Conservation (phyloP, 1,284 basidiomycete species). For the Coriolopsis trogii region DNA sequence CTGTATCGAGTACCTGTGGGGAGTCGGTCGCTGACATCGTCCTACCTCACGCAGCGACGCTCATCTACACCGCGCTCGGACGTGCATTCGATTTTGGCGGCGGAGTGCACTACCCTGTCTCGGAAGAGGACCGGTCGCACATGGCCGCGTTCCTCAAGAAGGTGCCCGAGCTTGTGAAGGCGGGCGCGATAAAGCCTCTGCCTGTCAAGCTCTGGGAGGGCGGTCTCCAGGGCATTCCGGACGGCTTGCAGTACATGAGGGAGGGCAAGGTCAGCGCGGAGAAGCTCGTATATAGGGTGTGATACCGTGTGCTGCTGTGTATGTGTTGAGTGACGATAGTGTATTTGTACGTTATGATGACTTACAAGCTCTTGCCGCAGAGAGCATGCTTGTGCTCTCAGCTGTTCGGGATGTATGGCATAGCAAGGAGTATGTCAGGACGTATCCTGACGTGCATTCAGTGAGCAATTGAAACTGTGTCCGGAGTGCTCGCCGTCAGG, state of each 20-base stretch:
- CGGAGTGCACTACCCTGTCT: conserved; percentile 5
- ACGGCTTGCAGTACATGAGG: conserved; percentile 28
- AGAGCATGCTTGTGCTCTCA: too few species aligned
- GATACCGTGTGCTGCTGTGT: neutral
- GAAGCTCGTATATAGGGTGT: conserved; percentile 29
- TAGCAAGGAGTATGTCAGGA: too few species aligned
- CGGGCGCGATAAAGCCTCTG: conserved; percentile 22
- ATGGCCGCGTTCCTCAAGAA: conserved; percentile 28
- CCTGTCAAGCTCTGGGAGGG: conserved; percentile 26
- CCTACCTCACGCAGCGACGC: conserved; percentile 8
- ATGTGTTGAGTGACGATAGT: neutral
- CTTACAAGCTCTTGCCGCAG: too few species aligned
- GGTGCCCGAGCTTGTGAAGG: conserved; percentile 22
- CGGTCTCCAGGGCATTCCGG: conserved; percentile 24
- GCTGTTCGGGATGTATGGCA: too few species aligned
- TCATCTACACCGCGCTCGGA: conserved; percentile 28
- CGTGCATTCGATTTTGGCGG: conserved; percentile 19
- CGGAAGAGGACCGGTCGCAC: conserved; percentile 23
- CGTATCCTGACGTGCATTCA: too few species aligned
- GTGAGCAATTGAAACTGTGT: too few species aligned
- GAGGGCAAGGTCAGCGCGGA: conserved; percentile 29
- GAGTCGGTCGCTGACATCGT: neutral
- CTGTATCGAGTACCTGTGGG: neutral
- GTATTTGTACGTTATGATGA: too few species aligned
- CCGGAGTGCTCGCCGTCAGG: too few species aligned